Evolutionary conservation across 176 grass and related monocot species (phyloP), one percentile per base, ranked within the genome.

Genomic region (Stipa capillata): DNA sequence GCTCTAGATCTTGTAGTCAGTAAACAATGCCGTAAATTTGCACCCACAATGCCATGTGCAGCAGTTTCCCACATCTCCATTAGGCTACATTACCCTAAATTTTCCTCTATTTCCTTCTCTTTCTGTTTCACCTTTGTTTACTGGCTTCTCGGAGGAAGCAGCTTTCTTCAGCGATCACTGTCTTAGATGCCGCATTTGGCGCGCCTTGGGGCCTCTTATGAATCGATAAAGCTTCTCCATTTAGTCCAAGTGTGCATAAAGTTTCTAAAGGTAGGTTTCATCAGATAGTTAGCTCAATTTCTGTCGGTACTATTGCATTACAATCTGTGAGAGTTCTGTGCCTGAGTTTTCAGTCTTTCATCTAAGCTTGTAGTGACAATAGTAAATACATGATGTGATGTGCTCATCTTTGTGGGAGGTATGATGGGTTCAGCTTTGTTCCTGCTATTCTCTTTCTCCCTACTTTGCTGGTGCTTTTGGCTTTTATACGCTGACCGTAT

Each of bases 11-110:
- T 92, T 85, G 89, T 52, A 61, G 61, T 59, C 48, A 33, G 78
- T 89, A 87, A 95, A 89, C 72, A 87, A 87, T 74, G 75, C 1
- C 4, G 75, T 68, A 73, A 88, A 59, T 73, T 67, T 16, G 74
- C 8, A 5, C 20, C 14, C 75, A 74, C 51, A 73, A 27, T 79
- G 58, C 45, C 81, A 88, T 74, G 81, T 88, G 61, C 85, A 34
- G 68, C 48, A 79, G 41, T 73, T 84, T 73, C 80, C 58, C 57
- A 32, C 58, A 8, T 35, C 59, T 36, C 85, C 40, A 84, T 84
- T 73, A 73, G 57, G 58, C 56, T 41, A 42, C 57, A 60, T 69
- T 34, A 77, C 32, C 49, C 60, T 58, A 18, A 24, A 28, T 66
- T 61, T 82, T 13, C 61, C 34, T 67, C 18, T 32, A 20, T 42